These are phyloP conservation scores for Melanopsichium pennsylvanicum DNA, from an alignment of 1,284 basidiomycete genomes.

Conservation along the genomic window DNA sequence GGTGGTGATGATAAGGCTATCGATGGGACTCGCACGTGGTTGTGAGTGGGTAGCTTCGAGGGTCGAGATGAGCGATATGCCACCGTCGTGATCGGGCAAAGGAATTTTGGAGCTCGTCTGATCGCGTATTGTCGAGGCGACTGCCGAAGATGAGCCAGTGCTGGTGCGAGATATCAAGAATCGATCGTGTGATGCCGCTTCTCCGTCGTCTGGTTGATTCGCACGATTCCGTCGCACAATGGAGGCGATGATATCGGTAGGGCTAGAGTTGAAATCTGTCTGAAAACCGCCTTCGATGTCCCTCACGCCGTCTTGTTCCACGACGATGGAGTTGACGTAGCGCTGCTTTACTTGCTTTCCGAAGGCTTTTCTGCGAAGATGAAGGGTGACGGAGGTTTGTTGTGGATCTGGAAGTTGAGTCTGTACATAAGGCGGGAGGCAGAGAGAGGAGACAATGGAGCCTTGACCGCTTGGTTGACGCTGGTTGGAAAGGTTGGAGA, in stretches of 20 bases:
- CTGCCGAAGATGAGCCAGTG: conserved; percentile 1
- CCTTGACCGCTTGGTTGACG: conserved; percentile 15
- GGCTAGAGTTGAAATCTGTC: conserved; percentile 41
- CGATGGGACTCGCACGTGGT: conserved; percentile 51
- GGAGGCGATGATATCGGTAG: conserved; percentile 31
- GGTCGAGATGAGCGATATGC: conserved; percentile 31
- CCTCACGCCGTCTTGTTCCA: conserved; percentile 50
- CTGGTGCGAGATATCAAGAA: conserved; percentile 35
- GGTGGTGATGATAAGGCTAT: conserved; percentile 77
- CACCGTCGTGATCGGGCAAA: conserved; percentile 41
- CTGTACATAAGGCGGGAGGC: conserved; percentile 39
- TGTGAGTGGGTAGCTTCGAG: conserved; percentile 21
- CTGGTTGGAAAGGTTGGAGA: conserved; percentile 44
- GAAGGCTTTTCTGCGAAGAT: conserved; percentile 41
- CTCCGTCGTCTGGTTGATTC: conserved; percentile 5
- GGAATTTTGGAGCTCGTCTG: conserved; percentile 20
- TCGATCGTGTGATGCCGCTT: conserved; percentile 1
- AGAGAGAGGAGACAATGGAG: conserved; percentile 38
- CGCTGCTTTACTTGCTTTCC: conserved; percentile 19
- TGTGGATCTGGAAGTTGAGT: conserved; percentile 38
- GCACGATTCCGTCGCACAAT: conserved; percentile 14
- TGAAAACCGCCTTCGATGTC: conserved; percentile 45
- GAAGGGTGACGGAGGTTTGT: conserved; percentile 47
- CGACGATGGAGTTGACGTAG: conserved; percentile 25
- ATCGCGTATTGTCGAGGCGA: conserved; percentile 16